A percentile compares a stretch with the other conserved stretches of the same genome.
Conservation (phyloP, 345 rosid genomes). For the Chamaenerion angustifolium region DNA sequence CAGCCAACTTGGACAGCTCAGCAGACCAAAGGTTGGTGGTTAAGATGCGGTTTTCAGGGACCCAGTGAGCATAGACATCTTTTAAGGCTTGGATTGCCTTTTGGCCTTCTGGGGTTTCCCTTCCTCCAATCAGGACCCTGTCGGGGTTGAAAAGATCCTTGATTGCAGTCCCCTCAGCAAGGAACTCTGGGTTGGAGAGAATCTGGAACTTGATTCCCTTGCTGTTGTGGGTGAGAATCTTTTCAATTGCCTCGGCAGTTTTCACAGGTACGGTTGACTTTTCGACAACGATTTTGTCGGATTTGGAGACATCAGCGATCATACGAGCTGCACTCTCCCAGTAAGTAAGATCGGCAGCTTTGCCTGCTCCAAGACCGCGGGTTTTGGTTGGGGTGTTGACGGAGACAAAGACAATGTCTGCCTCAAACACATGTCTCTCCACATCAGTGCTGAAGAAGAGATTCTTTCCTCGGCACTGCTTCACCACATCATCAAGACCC, state of each 20-base stretch:
- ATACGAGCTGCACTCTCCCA: conserved; percentile 98
- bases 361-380: conserved; percentile 88
- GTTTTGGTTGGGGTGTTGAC: conserved; percentile 95
- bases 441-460: conserved; percentile 90
- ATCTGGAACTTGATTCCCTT: conserved; percentile 91
- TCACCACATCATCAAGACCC: conserved; percentile 80
- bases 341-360: conserved; percentile 92
- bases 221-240: conserved; percentile 86
- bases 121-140: conserved; percentile 83
- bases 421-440: conserved; percentile 72
- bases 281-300: conserved; percentile 88
- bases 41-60: conserved; percentile 60
- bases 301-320: conserved; percentile 86
- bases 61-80: conserved; percentile 76
- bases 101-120: conserved; percentile 87
- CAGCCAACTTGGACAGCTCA: conserved; percentile 92
- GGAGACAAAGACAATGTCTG: conserved; percentile 84
- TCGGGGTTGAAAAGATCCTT: conserved; percentile 61
- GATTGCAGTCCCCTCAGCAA: conserved; percentile 92
- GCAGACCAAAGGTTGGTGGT: conserved; percentile 95
- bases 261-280: conserved; percentile 95
- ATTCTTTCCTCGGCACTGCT: conserved; percentile 76
- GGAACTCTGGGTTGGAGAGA: conserved; percentile 91
- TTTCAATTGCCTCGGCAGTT: conserved; percentile 90
- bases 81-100: conserved; percentile 68